A percentile compares a stretch with the other conserved stretches of the same genome.
These are phyloP conservation scores for Vigna hirtella DNA, from an alignment of 306 rosid genomes.

Conservation along the genomic window DNA sequence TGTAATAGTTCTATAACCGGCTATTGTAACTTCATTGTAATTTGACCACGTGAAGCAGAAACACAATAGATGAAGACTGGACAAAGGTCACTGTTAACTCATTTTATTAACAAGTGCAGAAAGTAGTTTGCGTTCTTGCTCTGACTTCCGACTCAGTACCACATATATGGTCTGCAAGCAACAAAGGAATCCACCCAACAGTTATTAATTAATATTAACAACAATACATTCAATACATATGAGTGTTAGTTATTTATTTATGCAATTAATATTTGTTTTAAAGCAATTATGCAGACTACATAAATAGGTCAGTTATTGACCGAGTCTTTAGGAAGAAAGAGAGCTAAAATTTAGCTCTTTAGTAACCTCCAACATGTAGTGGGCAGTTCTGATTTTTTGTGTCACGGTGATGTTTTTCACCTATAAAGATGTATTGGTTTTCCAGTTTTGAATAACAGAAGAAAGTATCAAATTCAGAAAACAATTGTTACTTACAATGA, in stretches of 20 bases:
- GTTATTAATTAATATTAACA: neutral
- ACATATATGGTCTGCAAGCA: conserved; percentile 69
- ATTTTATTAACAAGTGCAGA: conserved; percentile 93
- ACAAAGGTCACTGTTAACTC: conserved; percentile 49
- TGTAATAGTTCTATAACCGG: conserved; percentile 18
- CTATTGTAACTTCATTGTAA: neutral
- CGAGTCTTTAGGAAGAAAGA: no score
- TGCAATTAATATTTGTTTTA: no score
- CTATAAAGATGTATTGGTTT: no score
- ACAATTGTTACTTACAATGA: no score
- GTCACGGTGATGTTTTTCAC: no score
- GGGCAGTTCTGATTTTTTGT: no score
- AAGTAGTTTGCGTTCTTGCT: conserved; percentile 90
- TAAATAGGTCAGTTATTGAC: no score
- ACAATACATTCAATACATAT: neutral
- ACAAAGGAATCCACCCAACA: neutral
- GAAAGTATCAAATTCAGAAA: no score
- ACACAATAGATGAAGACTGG: conserved; percentile 13
- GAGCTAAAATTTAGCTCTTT: no score
- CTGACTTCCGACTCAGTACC: conserved; percentile 90
- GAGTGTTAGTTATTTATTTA: neutral
- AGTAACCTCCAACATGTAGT: no score
- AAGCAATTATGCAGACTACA: no score
- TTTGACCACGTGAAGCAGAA: conserved; percentile 3
- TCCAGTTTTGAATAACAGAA: no score